Evolutionary conservation across 2,329 filamentous ascomycete species (phyloP).

Genomic region (Beauveria varroae): DNA sequence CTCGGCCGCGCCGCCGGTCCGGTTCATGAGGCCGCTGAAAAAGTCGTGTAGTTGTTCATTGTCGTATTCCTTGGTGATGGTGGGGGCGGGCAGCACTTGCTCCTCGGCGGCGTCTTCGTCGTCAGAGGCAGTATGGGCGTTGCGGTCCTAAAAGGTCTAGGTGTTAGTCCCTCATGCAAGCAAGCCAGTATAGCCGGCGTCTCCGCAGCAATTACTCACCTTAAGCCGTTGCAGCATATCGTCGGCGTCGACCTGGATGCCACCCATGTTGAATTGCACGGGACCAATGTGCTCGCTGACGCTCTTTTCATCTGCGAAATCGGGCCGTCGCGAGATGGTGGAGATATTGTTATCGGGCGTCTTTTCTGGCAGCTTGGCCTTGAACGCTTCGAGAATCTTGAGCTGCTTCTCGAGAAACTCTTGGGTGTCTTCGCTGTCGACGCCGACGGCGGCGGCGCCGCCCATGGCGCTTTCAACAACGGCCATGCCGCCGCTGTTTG

Average conservation of each 20-base stretch:
- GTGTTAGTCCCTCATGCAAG: background rate
- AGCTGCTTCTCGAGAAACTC: conserved; percentile 69
- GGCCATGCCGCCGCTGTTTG: conserved; percentile 51
- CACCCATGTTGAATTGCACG: conserved; percentile 96
- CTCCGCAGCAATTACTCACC: conserved; percentile 39
- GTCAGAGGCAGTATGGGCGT: conserved; percentile 41
- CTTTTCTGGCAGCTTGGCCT: conserved; percentile 47
- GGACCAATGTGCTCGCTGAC: conserved; percentile 81
- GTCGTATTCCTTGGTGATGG: conserved; percentile 37
- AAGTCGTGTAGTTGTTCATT: conserved; percentile 53
- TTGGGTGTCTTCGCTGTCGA: conserved; percentile 57
- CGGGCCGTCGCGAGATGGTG: conserved; percentile 19
- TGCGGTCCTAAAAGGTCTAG: conserved; percentile 40
- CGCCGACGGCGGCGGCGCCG: conserved; percentile 25
- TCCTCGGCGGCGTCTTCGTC: conserved; percentile 33
- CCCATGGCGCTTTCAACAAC: conserved; percentile 33
- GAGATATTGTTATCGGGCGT: conserved; percentile 19
- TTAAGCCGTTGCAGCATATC: conserved; percentile 84
- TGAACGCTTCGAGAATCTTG: conserved; percentile 61
- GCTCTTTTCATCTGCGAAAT: conserved; percentile 35
- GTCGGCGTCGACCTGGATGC: conserved; percentile 86
- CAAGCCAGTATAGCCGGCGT: background rate
- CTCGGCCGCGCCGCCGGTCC: conserved; percentile 28
- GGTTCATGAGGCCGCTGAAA: conserved; percentile 53
- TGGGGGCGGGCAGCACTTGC: conserved; percentile 26